Percentiles rank a stretch among this genome's conserved stretches.
phyloP scores from a whole-genome alignment of 148 eudicot genomes.

The Rhododendron kiyosumense region DNA sequence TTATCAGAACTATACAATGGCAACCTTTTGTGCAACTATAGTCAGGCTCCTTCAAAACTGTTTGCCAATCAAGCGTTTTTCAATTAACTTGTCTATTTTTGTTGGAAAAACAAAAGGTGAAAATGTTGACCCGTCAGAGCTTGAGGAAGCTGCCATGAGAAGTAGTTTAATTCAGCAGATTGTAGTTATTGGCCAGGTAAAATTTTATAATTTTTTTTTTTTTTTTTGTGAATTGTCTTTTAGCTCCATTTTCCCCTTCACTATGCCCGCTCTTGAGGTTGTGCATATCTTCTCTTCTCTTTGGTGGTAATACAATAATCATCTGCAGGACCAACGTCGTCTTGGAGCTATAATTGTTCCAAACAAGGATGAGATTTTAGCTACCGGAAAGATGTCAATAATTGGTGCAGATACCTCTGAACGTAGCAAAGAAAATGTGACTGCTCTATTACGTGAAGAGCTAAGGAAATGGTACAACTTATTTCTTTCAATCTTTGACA shows the following conservation, averaged over 20 bases:
- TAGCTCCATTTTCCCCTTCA: background rate
- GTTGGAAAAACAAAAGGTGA: conserved; percentile 50
- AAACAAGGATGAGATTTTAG: conserved; percentile 63
- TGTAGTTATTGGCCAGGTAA: conserved; percentile 89
- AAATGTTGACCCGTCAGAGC: conserved; percentile 90
- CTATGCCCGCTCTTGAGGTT: background rate
- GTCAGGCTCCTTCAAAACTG: background rate
- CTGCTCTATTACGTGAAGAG: conserved; percentile 50
- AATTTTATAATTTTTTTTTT: background rate
- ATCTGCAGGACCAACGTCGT: conserved; percentile 75
- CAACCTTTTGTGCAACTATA: background rate
- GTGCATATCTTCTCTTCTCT: background rate
- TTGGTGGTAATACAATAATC: background rate
- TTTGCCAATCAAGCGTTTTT: background rate
- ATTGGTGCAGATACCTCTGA: conserved; percentile 43
- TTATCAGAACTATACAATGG: background rate
- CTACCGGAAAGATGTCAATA: conserved; percentile 45
- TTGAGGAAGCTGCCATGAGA: conserved; percentile 91
- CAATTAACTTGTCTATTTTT: conserved; percentile 4
- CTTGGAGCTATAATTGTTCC: conserved; percentile 93
- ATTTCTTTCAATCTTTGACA: background rate
- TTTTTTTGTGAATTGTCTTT: background rate
- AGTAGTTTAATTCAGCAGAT: conserved; percentile 81
- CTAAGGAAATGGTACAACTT: conserved; percentile 56
- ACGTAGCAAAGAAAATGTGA: conserved; percentile 45